A percentile compares a stretch with the other conserved stretches of the same genome.
Conservation (phyloP, 2,329 filamentous ascomycete species). For the Talaromyces sp. region DNA sequence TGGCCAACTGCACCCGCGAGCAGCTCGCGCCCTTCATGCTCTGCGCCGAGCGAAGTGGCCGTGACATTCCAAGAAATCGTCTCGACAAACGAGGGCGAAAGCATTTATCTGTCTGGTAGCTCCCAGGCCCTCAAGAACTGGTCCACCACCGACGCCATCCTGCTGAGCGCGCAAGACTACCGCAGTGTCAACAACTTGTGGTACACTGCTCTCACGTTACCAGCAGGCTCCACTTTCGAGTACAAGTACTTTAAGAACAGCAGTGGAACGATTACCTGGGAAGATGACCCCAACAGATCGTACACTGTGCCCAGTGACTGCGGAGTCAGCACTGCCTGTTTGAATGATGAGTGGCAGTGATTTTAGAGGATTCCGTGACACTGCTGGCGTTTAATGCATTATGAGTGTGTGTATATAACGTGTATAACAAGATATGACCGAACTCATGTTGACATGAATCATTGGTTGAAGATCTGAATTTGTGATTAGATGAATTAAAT, state of each 20-base stretch:
- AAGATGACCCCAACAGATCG: constrained; percentile 50
- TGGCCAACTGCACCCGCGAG: constrained; percentile 16
- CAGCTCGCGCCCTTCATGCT: constrained; percentile 13
- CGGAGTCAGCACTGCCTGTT: constrained; percentile 24
- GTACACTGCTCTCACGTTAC: constrained; percentile 52
- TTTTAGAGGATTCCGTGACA: background rate
- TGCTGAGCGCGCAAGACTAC: constrained; percentile 57
- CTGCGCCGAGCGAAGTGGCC: constrained; percentile 41
- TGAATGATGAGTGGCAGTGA: constrained; percentile 36
- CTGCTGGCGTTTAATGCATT: background rate
- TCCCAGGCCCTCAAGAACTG: constrained; percentile 58
- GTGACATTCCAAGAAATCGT: constrained; percentile 60
- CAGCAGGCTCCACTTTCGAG: constrained; percentile 52
- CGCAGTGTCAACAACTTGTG: constrained; percentile 57
- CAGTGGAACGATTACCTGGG: constrained; percentile 58
- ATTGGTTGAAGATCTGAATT: background rate
- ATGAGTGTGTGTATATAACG: background rate
- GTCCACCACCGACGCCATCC: constrained; percentile 51
- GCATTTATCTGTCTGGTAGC: constrained; percentile 61
- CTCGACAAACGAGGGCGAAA: constrained; percentile 57
- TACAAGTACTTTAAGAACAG: constrained; percentile 66
- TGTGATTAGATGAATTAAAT: background rate
- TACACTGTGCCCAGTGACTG: constrained; percentile 38
- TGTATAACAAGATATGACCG: background rate
- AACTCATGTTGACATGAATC: background rate